Percentiles rank a stretch among this genome's conserved stretches.
Conservation (phyloP, 768 basidiomycete genomes). For the Porpolomopsis calyptriformis region DNA sequence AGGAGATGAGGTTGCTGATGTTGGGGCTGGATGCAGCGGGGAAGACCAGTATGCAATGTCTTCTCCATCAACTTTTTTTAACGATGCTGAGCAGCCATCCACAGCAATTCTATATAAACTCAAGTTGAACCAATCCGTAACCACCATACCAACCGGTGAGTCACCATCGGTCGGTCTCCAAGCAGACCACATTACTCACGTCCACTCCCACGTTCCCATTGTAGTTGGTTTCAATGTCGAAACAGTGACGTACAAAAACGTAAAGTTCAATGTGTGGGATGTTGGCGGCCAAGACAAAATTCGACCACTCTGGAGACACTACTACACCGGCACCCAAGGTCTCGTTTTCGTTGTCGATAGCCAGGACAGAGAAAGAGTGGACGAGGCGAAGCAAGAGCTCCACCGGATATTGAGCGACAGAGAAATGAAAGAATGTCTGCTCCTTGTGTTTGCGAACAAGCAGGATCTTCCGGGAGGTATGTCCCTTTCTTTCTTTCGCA, state of each 20-base stretch:
- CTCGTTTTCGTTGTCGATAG: constrained; percentile 98
- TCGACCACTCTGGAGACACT: constrained; percentile 95
- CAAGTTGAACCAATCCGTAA: constrained; percentile 97
- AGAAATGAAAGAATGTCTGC: constrained; percentile 94
- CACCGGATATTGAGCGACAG: constrained; percentile 93
- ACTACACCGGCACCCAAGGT: constrained; percentile 98
- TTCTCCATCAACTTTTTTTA: constrained; percentile 8
- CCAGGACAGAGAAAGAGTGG: constrained; percentile 88
- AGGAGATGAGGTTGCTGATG: constrained; percentile 98
- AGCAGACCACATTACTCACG: background rate
- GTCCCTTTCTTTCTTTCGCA: constrained; percentile 17
- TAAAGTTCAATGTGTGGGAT: constrained; percentile 92
- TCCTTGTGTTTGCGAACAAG: constrained; percentile 99
- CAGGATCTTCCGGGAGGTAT: constrained; percentile 94
- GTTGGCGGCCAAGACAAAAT: constrained; percentile 99
- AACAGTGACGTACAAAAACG: constrained; percentile 98
- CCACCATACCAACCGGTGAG: constrained; percentile 92
- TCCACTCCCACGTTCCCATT: background rate
- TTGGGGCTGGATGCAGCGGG: constrained; percentile 95
- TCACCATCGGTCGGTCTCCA: no score
- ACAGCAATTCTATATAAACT: constrained; percentile 97
- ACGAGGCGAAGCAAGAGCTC: constrained; percentile 92
- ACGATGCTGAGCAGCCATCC: constrained; percentile 1
- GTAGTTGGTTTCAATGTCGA: constrained; percentile 98
- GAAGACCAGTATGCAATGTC: constrained; percentile 74